Percentiles rank a stretch among this genome's conserved stretches.
phyloP scores from a whole-genome alignment of 768 basidiomycete genomes.

The Tephrocybe sp. region DNA sequence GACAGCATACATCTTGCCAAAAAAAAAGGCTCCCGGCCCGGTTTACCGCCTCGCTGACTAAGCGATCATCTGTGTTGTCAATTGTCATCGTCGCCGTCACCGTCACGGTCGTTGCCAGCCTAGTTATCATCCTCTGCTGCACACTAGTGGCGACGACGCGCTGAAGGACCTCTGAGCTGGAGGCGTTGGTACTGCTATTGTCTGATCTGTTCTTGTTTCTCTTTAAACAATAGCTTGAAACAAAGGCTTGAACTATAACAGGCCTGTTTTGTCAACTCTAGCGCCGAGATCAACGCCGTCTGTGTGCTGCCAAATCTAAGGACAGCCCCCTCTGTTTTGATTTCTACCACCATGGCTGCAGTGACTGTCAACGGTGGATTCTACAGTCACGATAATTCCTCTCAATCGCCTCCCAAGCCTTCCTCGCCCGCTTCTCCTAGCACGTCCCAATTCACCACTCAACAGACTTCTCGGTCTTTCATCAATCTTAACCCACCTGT shows the following conservation, averaged over 20 bases:
- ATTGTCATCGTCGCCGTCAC: slow-evolving; percentile 4
- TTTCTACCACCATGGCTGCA: slow-evolving; percentile 16
- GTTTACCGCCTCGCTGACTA: slow-evolving; percentile 4
- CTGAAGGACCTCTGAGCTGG: not conserved
- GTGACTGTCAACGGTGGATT: slow-evolving; percentile 12
- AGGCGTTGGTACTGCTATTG: not conserved
- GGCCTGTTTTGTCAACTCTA: not conserved
- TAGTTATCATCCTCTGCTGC: too few relatives aligned
- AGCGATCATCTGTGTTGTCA: not conserved
- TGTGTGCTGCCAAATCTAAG: slow-evolving; percentile 8
- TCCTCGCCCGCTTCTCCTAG: slow-evolving; percentile 44
- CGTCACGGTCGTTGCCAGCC: not conserved
- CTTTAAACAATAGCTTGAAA: not conserved
- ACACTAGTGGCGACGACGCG: slow-evolving; percentile 4
- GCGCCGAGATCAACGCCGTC: slow-evolving; percentile 6
- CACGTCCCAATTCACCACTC: slow-evolving; percentile 34
- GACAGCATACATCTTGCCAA: too few relatives aligned
- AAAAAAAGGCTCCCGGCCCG: too few relatives aligned
- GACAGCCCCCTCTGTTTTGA: not conserved
- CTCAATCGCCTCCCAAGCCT: slow-evolving; percentile 32
- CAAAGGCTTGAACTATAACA: not conserved
- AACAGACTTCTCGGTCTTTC: slow-evolving; percentile 40
- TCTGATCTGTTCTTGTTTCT: not conserved
- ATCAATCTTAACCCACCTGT: slow-evolving; percentile 36
- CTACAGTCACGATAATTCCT: slow-evolving; percentile 16